Evolutionary conservation across 352 stramenopile species (phyloP).

Genomic region (Globisporangium lucens): DNA sequence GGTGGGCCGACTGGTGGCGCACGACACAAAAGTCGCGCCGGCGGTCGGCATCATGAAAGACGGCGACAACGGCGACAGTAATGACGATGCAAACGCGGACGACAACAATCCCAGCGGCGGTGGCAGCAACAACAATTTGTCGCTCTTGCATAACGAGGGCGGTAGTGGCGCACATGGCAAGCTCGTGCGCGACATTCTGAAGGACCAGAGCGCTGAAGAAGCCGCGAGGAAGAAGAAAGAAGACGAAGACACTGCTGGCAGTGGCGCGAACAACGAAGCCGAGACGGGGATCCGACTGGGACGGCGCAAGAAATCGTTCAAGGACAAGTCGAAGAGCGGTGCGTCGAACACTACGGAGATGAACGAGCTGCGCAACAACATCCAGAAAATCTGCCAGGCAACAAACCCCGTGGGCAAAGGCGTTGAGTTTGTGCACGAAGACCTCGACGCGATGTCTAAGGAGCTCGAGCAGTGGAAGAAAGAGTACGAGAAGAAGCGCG

Average conservation of each 20-base stretch:
- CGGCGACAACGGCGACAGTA: constrained; percentile 71
- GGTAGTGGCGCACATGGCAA: constrained; percentile 44
- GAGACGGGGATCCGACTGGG: constrained; percentile 77
- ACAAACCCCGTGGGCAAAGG: constrained; percentile 89
- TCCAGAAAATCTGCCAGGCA: constrained; percentile 92
- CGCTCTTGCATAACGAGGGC: constrained; percentile 34
- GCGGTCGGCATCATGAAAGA: constrained; percentile 83
- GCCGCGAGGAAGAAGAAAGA: constrained; percentile 62
- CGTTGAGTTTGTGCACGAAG: constrained; percentile 93
- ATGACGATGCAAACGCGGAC: constrained; percentile 31
- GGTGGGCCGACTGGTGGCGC: constrained; percentile 56
- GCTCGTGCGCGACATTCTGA: constrained; percentile 82
- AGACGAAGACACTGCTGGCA: constrained; percentile 51
- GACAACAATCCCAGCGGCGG: constrained; percentile 23
- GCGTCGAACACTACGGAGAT: constrained; percentile 70
- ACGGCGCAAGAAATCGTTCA: constrained; percentile 77
- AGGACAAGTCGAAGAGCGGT: constrained; percentile 70
- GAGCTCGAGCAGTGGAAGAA: constrained; percentile 91
- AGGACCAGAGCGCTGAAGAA: constrained; percentile 72
- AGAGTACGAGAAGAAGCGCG: constrained; percentile 76
- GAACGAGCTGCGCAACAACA: constrained; percentile 69
- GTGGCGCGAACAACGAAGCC: constrained; percentile 32
- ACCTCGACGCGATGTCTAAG: constrained; percentile 92
- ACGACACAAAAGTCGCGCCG: constrained; percentile 78
- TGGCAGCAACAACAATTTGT: constrained; percentile 17